These are phyloP conservation scores for Cyclotella sp. DNA, from an alignment of 108 stramenopile species.

Conservation along the genomic window DNA sequence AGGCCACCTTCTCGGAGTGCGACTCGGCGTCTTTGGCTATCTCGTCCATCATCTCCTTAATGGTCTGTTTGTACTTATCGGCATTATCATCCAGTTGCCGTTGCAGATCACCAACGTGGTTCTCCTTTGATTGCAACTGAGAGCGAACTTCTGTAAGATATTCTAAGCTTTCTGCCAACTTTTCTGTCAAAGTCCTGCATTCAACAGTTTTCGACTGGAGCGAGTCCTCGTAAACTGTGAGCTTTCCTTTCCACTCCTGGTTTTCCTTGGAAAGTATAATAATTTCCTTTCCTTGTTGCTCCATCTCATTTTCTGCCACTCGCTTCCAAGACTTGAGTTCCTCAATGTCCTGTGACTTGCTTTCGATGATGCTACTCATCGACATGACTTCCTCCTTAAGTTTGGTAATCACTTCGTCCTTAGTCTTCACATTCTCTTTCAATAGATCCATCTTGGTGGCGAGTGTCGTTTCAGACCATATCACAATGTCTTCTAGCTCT, in stretches of 20 bases:
- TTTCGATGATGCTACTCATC: not conserved
- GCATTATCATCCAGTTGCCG: not conserved
- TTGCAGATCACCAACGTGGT: not conserved
- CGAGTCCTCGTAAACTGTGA: not conserved
- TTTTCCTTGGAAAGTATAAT: not conserved
- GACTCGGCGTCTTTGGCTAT: no score
- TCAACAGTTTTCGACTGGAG: not conserved
- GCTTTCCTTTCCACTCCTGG: not conserved
- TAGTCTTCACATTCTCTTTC: not conserved
- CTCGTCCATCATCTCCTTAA: not conserved
- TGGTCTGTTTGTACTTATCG: not conserved
- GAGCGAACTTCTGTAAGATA: not conserved
- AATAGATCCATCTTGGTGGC: not conserved
- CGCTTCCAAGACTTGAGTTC: not conserved
- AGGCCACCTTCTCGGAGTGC: no score
- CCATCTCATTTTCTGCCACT: slow-evolving; percentile 2
- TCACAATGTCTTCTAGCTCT: slow-evolving; percentile 21
- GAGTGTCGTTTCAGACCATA: slow-evolving; percentile 15
- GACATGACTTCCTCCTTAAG: not conserved
- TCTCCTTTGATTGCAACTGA: not conserved
- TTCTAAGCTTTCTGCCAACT: not conserved
- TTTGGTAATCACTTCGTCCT: not conserved
- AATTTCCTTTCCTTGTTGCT: not conserved
- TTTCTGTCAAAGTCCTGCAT: not conserved
- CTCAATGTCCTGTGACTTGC: not conserved